A percentile compares a stretch with the other conserved stretches of the same genome.
Conservation (phyloP, 495 filamentous ascomycete genomes). For the Penicillium parvum region DNA sequence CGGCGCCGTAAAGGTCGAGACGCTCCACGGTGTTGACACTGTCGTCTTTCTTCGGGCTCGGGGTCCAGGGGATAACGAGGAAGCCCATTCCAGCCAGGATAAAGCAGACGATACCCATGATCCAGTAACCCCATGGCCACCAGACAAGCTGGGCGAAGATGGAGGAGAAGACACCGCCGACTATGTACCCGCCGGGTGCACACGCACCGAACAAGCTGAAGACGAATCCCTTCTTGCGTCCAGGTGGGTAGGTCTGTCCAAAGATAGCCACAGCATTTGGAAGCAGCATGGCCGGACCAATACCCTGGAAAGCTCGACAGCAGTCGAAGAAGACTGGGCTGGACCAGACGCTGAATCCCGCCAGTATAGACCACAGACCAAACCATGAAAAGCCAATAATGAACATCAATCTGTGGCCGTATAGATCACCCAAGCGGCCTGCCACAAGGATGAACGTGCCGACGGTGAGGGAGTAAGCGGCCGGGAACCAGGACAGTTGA, state of each 20-base stretch:
- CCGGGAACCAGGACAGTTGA: constrained; percentile 43
- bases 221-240: constrained; percentile 52
- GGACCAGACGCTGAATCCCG: constrained; percentile 42
- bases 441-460: constrained; percentile 63
- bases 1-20: constrained; percentile 37
- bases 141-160: constrained; percentile 44
- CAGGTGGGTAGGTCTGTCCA: constrained; percentile 36
- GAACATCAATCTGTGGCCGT: constrained; percentile 59
- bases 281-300: constrained; percentile 49
- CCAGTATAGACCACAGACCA: constrained; percentile 53
- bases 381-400: constrained; percentile 58
- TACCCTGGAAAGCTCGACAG: constrained; percentile 46
- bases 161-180: constrained; percentile 45
- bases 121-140: constrained; percentile 63
- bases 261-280: constrained; percentile 47
- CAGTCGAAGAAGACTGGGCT: constrained; percentile 38
- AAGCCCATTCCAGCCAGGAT: constrained; percentile 37
- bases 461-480: constrained; percentile 52
- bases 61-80: constrained; percentile 42
- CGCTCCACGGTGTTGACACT: constrained; percentile 5
- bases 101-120: constrained; percentile 46
- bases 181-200: constrained; percentile 49
- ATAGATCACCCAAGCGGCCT: constrained; percentile 60
- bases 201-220: constrained; percentile 46
- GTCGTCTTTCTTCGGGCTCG: too few relatives aligned